phyloP scores from a whole-genome alignment of 75 land plant genomes.

The Selaginella tamariscina region DNA sequence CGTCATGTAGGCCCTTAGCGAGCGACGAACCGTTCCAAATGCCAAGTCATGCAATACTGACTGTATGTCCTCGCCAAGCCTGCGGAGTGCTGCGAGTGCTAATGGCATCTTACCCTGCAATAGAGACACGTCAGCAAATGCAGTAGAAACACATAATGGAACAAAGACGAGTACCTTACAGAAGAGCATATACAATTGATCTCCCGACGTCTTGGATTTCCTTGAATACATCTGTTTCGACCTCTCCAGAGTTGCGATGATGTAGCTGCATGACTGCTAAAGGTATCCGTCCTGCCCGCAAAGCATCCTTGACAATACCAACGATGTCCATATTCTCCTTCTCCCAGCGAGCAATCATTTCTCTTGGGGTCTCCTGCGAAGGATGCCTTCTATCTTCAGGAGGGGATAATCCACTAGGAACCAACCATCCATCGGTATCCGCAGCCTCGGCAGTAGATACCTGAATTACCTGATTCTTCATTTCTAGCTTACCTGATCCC shows the following conservation, averaged over 20 bases:
- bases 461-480: neutral
- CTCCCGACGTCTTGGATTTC: conserved; percentile 79
- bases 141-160: no score
- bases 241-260: conserved; percentile 35
- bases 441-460: neutral
- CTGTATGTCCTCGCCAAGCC: conserved; percentile 93
- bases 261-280: conserved; percentile 86
- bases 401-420: neutral
- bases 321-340: conserved; percentile 43
- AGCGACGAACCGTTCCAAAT: conserved; percentile 72
- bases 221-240: conserved; percentile 44
- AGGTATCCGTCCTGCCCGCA: conserved; percentile 72
- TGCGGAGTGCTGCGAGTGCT: conserved; percentile 63
- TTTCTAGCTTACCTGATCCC: neutral
- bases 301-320: conserved; percentile 77
- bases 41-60: conserved; percentile 50
- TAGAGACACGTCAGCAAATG: neutral
- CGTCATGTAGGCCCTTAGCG: conserved; percentile 45
- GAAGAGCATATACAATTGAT: conserved; percentile 81
- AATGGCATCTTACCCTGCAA: conserved; percentile 69
- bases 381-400: conserved; percentile 2
- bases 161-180: conserved; percentile 47
- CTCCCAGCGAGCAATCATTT: conserved; percentile 91
- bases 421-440: conserved; percentile 1
- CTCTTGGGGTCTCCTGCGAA: conserved; percentile 48